Percentiles rank a stretch among this genome's conserved stretches.
Evolutionary conservation across 73 alveolate species (phyloP).

Genomic region (Breviolum minutum): DNA sequence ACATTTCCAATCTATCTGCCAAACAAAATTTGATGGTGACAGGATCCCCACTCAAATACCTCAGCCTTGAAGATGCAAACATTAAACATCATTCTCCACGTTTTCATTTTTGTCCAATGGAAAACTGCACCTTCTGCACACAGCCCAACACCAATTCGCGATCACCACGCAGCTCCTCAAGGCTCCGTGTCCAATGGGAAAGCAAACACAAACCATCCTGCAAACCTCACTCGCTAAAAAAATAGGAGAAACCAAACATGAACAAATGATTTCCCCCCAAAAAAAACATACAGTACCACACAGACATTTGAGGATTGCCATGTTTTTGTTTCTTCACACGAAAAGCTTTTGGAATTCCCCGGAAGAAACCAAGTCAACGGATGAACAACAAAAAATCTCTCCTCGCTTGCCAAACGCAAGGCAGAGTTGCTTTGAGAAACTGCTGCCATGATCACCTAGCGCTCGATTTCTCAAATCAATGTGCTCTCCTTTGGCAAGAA

Average conservation of each 20-base stretch:
- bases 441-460: constrained; percentile 38
- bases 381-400: background rate
- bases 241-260: background rate
- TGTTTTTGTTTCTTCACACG: too few relatives aligned
- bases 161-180: constrained; percentile 67
- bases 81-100: too few relatives aligned
- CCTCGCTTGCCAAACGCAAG: constrained; percentile 76
- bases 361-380: background rate
- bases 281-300: background rate
- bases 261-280: too few relatives aligned
- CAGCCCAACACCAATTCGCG: constrained; percentile 58
- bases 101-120: background rate
- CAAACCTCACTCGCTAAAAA: background rate
- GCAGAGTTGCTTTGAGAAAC: constrained; percentile 50
- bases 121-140: constrained; percentile 12
- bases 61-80: too few relatives aligned
- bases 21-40: too few relatives aligned
- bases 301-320: background rate
- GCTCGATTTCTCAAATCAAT: too few relatives aligned
- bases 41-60: too few relatives aligned
- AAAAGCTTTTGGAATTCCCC: background rate
- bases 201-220: too few relatives aligned
- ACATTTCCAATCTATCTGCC: too few relatives aligned
- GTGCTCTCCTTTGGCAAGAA: too few relatives aligned
- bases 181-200: too few relatives aligned